phyloP scores from a whole-genome alignment of 23 red algal species.

The Gracilaria domingensis region DNA sequence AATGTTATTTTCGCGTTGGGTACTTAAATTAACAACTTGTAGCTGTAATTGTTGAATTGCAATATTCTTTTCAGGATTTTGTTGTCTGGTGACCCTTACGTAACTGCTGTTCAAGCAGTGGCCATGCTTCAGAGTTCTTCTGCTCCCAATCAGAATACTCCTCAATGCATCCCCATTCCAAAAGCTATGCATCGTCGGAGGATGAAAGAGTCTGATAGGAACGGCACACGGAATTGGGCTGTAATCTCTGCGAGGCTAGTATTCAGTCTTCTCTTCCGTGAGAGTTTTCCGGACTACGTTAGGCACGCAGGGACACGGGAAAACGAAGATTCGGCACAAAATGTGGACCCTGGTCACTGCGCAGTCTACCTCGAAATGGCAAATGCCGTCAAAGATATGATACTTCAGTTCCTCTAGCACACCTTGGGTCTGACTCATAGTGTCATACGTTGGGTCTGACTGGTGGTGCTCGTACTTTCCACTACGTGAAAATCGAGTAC shows the following conservation, averaged over 20 bases:
- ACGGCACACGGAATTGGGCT: neutral
- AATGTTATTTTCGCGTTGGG: too few relatives aligned
- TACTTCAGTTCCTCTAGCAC: neutral
- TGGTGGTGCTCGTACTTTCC: neutral
- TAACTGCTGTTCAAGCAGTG: too few relatives aligned
- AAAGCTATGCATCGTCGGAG: neutral
- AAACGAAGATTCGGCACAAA: too few relatives aligned
- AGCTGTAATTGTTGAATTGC: too few relatives aligned
- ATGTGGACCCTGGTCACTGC: neutral
- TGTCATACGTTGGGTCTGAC: too few relatives aligned
- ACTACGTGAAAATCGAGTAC: neutral
- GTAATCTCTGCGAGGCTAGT: neutral
- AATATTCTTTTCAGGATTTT: too few relatives aligned
- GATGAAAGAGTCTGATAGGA: constrained; percentile 1
- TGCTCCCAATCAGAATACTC: too few relatives aligned
- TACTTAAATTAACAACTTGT: too few relatives aligned
- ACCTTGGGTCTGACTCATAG: neutral
- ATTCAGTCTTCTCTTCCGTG: neutral
- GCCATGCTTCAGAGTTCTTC: too few relatives aligned
- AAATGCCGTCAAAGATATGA: neutral
- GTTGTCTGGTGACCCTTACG: too few relatives aligned
- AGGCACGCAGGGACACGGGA: too few relatives aligned
- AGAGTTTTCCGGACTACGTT: neutral
- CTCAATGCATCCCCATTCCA: neutral
- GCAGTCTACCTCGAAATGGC: neutral